These are phyloP conservation scores for Peronospora destructor DNA, from an alignment of 352 stramenopile species.

Conservation along the genomic window DNA sequence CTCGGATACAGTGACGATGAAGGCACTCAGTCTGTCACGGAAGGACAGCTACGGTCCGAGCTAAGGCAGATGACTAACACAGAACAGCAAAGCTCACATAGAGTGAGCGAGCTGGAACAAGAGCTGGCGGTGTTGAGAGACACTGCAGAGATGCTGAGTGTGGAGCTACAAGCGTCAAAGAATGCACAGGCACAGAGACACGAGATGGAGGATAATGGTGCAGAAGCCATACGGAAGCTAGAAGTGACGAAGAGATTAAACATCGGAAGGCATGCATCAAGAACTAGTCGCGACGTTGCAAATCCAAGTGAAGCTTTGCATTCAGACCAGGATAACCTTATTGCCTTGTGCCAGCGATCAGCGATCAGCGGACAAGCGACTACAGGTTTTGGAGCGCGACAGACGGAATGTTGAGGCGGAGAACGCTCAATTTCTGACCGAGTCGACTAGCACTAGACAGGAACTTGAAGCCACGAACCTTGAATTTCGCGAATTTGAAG, in stretches of 20 bases:
- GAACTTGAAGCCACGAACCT: slow-evolving; percentile 2
- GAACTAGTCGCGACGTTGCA: slow-evolving; percentile 8
- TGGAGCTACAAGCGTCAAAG: background rate
- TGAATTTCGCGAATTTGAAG: slow-evolving; percentile 7
- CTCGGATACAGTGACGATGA: slow-evolving; percentile 13
- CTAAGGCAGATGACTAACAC: background rate
- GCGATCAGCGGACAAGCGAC: slow-evolving; percentile 14
- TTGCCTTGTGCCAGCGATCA: slow-evolving; percentile 19
- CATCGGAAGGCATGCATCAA: slow-evolving; percentile 9
- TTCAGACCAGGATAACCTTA: slow-evolving; percentile 12
- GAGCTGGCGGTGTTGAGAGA: slow-evolving; percentile 10
- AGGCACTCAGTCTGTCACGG: background rate
- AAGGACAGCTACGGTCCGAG: slow-evolving; percentile 3
- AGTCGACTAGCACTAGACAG: slow-evolving; percentile 5
- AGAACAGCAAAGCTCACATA: slow-evolving; percentile 5
- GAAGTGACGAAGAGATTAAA: background rate
- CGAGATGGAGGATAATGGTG: background rate
- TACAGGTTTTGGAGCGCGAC: slow-evolving; percentile 11
- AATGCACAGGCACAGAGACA: background rate
- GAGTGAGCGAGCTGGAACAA: slow-evolving; percentile 10
- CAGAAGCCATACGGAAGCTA: background rate
- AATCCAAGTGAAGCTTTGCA: slow-evolving; percentile 13
- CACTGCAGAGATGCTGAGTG: slow-evolving; percentile 9
- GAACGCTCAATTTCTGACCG: slow-evolving; percentile 10
- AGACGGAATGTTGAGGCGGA: slow-evolving; percentile 13